Evolutionary conservation across 2,329 filamentous ascomycete species (phyloP), one percentile per base, ranked within the genome.

Genomic region (Hypoxylon sp.): DNA sequence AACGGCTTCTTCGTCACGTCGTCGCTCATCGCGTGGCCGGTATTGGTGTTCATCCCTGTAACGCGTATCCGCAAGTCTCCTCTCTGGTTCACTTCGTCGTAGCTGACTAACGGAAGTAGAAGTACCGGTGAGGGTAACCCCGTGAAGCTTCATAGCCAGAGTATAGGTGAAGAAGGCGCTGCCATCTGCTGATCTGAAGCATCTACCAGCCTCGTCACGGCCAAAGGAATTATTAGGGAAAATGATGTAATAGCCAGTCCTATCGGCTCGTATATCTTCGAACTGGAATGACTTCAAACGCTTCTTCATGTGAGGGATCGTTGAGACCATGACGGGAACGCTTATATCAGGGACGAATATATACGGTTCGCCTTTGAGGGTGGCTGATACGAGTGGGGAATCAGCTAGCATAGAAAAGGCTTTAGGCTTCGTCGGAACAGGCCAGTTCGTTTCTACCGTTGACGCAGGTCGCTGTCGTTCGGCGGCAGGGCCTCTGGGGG

Each of bases 301-400:
- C 80, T 95, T 97, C 81, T 94, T 93, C 82, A 99, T 87, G 81
- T 99, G 96, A 3, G 92, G 90, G 62, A 98, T 88, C 0, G 95
- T 98, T 24, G 93, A 92, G 33, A 87, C 86, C 76, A 98, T 88
- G 11, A 97, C 92, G 1, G 96, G 96, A 1, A 99, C 95, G 73
- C 92, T 94, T 66, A 90, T 88, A 72, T 93, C 89, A n/a, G 93
- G 87, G 63, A 99, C 91, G 77, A 97, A 98, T 39, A 98, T 90
- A 78, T 97, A 98, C 0, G 96, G 96, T 65, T 93, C 90, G 56
- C 90, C 88, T 76, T 91, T 90, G 56, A 98, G 88, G 70, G 90
- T 90, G 35, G 87, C 83, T 22, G 92, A 82, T 47, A 97, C 86
- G 2, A 87, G 88, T 55, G 89, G 88, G 35, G 86, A 83, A 77